Conservation (phyloP, 1,284 basidiomycete genomes). For the Ceratorhiza oryzae-sativae region DNA sequence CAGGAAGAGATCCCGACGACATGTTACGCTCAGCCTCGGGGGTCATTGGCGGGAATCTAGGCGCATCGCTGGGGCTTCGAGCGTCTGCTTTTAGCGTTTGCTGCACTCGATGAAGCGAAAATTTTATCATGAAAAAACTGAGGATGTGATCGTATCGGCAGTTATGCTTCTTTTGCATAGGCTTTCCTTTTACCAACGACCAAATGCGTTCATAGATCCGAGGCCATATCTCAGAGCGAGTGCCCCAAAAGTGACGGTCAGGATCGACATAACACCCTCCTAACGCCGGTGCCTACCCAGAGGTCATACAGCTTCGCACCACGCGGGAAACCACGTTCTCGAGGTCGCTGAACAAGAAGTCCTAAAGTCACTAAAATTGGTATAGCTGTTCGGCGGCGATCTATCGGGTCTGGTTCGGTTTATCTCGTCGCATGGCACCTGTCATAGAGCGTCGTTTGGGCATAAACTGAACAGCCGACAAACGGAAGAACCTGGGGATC, state of each 20-base stretch:
- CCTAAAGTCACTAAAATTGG: neutral
- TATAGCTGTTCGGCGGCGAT: constrained; percentile 17
- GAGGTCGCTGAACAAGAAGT: constrained; percentile 29
- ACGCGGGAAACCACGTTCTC: constrained; percentile 15
- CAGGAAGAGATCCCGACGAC: neutral
- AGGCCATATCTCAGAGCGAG: neutral
- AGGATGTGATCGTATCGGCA: too few species aligned
- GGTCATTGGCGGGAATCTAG: neutral
- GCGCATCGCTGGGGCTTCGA: neutral
- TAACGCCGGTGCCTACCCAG: neutral
- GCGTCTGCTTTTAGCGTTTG: neutral
- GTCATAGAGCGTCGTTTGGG: constrained; percentile 15
- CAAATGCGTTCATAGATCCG: neutral
- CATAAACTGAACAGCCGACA: constrained; percentile 1
- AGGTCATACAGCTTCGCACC: constrained; percentile 1
- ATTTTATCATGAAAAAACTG: too few species aligned
- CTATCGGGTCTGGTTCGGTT: constrained; percentile 26
- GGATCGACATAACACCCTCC: neutral
- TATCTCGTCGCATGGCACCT: constrained; percentile 28
- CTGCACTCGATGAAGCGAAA: neutral
- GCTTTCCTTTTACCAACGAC: neutral
- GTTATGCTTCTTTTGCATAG: neutral
- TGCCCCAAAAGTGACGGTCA: neutral
- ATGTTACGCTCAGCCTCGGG: constrained; percentile 10
- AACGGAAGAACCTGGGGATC: neutral